Conservation (phyloP, 148 eudicot species). For the Rhododendron molle region DNA sequence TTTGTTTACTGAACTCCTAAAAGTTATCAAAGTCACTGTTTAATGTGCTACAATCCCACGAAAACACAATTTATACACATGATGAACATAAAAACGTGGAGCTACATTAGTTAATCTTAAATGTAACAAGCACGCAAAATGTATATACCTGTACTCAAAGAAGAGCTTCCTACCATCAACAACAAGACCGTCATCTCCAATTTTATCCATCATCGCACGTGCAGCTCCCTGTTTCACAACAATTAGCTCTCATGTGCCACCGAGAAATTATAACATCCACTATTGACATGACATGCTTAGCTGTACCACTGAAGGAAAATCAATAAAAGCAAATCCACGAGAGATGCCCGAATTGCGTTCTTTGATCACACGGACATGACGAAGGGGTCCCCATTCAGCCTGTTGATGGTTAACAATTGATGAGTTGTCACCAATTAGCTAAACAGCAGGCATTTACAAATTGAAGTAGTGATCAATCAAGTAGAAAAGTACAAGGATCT, state of each 20-base stretch:
- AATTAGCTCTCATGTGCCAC: conserved; percentile 11
- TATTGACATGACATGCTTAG: background rate
- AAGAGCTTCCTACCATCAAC: conserved; percentile 82
- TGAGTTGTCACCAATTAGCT: background rate
- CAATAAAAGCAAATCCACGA: conserved; percentile 96
- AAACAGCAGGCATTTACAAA: background rate
- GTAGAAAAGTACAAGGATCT: conserved; percentile 64
- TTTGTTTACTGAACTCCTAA: background rate
- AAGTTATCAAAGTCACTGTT: background rate
- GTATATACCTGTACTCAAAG: conserved; percentile 81
- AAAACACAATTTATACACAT: background rate
- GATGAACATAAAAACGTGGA: background rate
- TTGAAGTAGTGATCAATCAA: background rate
- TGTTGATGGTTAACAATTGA: conserved; percentile 22
- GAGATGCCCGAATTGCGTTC: conserved; percentile 89
- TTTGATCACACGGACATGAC: conserved; percentile 87
- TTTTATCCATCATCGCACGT: conserved; percentile 84
- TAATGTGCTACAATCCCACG: background rate
- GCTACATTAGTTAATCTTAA: background rate
- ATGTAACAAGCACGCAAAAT: background rate
- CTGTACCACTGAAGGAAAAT: conserved; percentile 85
- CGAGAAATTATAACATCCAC: background rate
- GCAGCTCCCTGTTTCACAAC: conserved; percentile 68
- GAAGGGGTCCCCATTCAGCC: conserved; percentile 99
- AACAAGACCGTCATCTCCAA: conserved; percentile 84